Percentiles rank a stretch among this genome's conserved stretches.
Conservation (phyloP, 2,329 filamentous ascomycete genomes). For the Pseudogymnoascus pannorum region DNA sequence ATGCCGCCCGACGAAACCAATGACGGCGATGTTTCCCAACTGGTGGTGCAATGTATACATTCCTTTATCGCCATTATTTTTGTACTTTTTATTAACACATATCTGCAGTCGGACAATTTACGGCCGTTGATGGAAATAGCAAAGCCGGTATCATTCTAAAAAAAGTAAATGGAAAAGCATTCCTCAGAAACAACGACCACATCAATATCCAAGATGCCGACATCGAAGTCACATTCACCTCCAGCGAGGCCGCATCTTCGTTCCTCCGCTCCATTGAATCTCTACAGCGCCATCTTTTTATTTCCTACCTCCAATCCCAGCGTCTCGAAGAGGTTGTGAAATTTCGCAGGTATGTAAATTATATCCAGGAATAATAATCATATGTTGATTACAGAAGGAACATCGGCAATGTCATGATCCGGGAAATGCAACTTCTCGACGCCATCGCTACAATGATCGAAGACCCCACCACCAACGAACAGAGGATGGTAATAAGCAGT, state of each 20-base stretch:
- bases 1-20: neutral
- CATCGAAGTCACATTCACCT: neutral
- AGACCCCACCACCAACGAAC: slow-evolving; percentile 7
- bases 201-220: neutral
- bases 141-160: neutral
- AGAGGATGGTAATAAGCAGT: slow-evolving; percentile 13
- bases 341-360: neutral
- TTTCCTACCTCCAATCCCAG: neutral
- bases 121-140: neutral
- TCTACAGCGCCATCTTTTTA: neutral
- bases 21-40: neutral
- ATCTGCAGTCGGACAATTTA: neutral
- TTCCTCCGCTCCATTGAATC: neutral
- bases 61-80: neutral
- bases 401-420: slow-evolving; percentile 14
- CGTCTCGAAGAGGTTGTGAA: neutral
- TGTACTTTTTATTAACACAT: neutral
- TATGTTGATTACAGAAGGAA: neutral
- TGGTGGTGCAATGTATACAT: neutral
- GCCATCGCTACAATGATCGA: slow-evolving; percentile 8
- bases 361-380: neutral
- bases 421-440: slow-evolving; percentile 13
- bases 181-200: neutral
- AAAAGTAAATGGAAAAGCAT: neutral
- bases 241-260: neutral